Conservation (phyloP, 2,329 filamentous ascomycete species). For the Aureobasidium sp. region DNA sequence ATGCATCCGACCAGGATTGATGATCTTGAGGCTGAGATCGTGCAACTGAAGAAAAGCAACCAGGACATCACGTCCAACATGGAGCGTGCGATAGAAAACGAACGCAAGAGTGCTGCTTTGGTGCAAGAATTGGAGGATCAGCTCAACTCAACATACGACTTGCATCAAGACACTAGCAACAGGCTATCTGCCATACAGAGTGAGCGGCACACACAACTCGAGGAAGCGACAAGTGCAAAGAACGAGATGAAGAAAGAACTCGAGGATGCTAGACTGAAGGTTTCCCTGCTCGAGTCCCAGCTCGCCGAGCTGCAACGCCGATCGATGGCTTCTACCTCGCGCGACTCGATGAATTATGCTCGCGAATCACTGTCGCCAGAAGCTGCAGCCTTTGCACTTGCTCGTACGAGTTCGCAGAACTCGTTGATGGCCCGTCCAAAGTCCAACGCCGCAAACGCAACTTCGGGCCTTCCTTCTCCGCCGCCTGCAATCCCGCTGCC, state of each 20-base stretch:
- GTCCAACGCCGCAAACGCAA: conserved; percentile 69
- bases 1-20: conserved; percentile 32
- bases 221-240: conserved; percentile 34
- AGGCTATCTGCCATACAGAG: conserved; percentile 64
- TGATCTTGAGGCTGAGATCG: conserved; percentile 37
- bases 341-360: conserved; percentile 18
- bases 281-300: conserved; percentile 67
- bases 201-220: conserved; percentile 38
- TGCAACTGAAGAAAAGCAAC: conserved; percentile 42
- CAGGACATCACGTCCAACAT: conserved; percentile 53
- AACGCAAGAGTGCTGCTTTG: conserved; percentile 84
- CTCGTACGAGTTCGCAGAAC: conserved; percentile 38
- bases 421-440: conserved; percentile 14
- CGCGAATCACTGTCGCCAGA: conserved; percentile 41
- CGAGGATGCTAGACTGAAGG: conserved; percentile 71
- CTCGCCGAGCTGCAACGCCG: conserved; percentile 46
- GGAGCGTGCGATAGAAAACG: conserved; percentile 53
- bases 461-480: conserved; percentile 74
- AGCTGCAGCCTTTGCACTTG: conserved; percentile 35
- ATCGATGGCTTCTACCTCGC: conserved; percentile 26
- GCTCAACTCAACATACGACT: conserved; percentile 88
- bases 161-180: conserved; percentile 78
- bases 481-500: conserved; percentile 94
- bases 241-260: conserved; percentile 52
- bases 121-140: conserved; percentile 97